A percentile compares a stretch with the other conserved stretches of the same genome.
These are phyloP conservation scores for Helichrysum umbraculigerum DNA, from an alignment of 129 eudicot species.

Conservation along the genomic window DNA sequence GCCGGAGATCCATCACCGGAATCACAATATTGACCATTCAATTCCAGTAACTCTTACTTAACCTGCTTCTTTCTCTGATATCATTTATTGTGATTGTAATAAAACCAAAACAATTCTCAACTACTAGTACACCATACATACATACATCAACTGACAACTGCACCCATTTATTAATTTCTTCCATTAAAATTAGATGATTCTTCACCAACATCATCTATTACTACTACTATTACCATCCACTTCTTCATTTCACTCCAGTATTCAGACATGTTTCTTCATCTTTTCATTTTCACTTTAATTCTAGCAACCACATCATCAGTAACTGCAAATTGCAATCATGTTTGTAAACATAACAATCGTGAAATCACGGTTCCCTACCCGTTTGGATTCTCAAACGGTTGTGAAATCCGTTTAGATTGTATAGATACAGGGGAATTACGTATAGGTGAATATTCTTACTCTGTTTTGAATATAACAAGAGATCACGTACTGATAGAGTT, in stretches of 20 bases:
- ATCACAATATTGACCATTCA: neutral
- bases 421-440: neutral
- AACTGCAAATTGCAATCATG: slow-evolving; percentile 34
- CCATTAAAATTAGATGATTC: slow-evolving; percentile 3
- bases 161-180: slow-evolving; percentile 37
- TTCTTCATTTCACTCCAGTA: slow-evolving; percentile 12
- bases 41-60: neutral
- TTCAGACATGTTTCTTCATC: slow-evolving; percentile 31
- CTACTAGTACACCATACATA: slow-evolving; percentile 11
- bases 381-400: slow-evolving; percentile 67
- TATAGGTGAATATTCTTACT: slow-evolving; percentile 22
- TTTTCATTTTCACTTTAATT: slow-evolving; percentile 20
- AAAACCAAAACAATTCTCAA: slow-evolving; percentile 9
- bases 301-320: slow-evolving; percentile 12
- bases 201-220: neutral
- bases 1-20: neutral
- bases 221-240: neutral
- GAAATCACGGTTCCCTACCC: slow-evolving; percentile 51
- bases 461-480: slow-evolving; percentile 45
- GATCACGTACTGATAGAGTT: slow-evolving; percentile 40
- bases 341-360: slow-evolving; percentile 28
- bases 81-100: neutral
- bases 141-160: slow-evolving; percentile 41
- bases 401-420: slow-evolving; percentile 51
- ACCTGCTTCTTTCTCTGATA: neutral